phyloP scores from a whole-genome alignment of 805 yeast genomes.

The Zygoascus biomembranicola region DNA sequence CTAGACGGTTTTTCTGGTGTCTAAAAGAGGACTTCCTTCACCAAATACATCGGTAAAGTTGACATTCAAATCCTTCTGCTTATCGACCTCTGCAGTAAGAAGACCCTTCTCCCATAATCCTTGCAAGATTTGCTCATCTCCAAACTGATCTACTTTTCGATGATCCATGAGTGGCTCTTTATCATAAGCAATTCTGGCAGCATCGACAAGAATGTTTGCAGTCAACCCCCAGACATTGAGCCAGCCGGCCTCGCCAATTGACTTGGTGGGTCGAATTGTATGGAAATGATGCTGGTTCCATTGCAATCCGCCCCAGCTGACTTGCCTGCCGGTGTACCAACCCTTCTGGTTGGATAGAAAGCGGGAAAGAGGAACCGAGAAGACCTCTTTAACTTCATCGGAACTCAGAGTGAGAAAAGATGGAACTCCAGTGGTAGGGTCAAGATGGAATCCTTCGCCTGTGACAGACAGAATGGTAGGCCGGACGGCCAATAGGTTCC shows the following conservation, averaged over 20 bases:
- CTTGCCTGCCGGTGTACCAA: conserved; percentile 18
- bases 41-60: conserved; percentile 18
- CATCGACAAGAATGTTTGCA: conserved; percentile 33
- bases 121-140: conserved; percentile 24
- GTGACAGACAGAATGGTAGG: conserved; percentile 45
- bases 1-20: not conserved
- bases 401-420: conserved; percentile 3
- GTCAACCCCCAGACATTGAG: conserved; percentile 36
- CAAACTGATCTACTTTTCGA: conserved; percentile 19
- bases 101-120: conserved; percentile 17
- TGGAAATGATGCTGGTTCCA: conserved; percentile 29
- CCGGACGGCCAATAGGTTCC: conserved; percentile 74
- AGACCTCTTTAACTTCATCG: conserved; percentile 28
- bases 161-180: conserved; percentile 28
- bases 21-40: conserved; percentile 14
- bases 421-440: conserved; percentile 15
- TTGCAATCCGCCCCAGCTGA: conserved; percentile 29
- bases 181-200: conserved; percentile 28
- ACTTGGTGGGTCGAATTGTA: conserved; percentile 19
- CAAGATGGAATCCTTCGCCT: not conserved
- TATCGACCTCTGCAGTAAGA: conserved; percentile 13
- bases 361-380: conserved; percentile 19
- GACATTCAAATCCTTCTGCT: conserved; percentile 14
- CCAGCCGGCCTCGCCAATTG: conserved; percentile 24
- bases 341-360: conserved; percentile 18